These are phyloP conservation scores for Nepenthes mirabilis DNA, from an alignment of 148 eudicot genomes.

Conservation along the genomic window DNA sequence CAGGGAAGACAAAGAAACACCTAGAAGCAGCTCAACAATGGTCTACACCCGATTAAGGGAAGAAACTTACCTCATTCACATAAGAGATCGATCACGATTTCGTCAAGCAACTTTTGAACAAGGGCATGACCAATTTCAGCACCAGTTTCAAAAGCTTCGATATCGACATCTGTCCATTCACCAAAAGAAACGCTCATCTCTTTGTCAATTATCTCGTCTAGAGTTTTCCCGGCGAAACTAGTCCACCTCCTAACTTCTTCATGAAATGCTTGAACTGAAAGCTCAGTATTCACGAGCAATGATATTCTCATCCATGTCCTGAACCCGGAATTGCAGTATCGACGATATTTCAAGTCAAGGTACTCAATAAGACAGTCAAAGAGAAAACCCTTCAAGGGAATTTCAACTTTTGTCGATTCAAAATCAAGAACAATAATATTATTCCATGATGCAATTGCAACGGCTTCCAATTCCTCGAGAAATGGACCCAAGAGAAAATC, in stretches of 20 bases:
- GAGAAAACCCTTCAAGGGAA: constrained; percentile 40
- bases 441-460: constrained; percentile 38
- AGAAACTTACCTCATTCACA: not conserved
- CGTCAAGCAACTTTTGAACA: constrained; percentile 56
- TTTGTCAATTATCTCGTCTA: constrained; percentile 50
- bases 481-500: constrained; percentile 48
- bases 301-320: constrained; percentile 37
- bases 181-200: constrained; percentile 64
- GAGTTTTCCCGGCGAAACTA: constrained; percentile 23
- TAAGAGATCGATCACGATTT: constrained; percentile 51
- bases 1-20: not conserved
- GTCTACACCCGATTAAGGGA: not conserved
- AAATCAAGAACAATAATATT: constrained; percentile 31
- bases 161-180: constrained; percentile 66
- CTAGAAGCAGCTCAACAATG: not conserved
- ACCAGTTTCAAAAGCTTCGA: constrained; percentile 52
- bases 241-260: constrained; percentile 64
- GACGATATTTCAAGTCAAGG: constrained; percentile 34
- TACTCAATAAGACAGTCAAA: constrained; percentile 67
- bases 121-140: constrained; percentile 35
- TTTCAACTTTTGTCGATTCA: constrained; percentile 32
- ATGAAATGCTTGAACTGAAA: constrained; percentile 34
- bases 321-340: constrained; percentile 28
- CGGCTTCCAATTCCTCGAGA: constrained; percentile 56
- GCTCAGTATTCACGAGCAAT: constrained; percentile 18